Base-by-base conservation (phyloP, 2,329 filamentous ascomycete species). In the Ceratocystis alfenasii region DNA sequence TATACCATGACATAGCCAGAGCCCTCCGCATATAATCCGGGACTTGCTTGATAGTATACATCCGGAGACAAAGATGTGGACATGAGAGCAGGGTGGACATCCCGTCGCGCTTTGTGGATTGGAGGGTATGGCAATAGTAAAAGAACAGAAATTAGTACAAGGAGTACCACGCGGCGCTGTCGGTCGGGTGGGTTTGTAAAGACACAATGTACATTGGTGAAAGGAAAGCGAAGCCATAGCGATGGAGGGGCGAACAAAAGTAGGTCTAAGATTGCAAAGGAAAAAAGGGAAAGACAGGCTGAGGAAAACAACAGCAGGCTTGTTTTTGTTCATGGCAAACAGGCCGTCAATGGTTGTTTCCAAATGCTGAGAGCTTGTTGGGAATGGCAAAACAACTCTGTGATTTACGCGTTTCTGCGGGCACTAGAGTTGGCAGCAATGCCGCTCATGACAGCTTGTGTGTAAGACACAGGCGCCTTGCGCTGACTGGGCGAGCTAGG, bases 401-500 rank as follows among this genome's bases (percentile, higher is more conserved):
- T 15, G 63, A 33, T 65, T 59, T 59, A 59, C 55, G 55, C 55
- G 28, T 59, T 59, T 59, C 55, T 59, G 55, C 55, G 55, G 28
- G 55, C 59, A 44, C 33, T 62, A 25, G 59, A 45, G 59, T 62
- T 45, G 20, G 33, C 59, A 41, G 59, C 33, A 20, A 62, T 25
- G 33, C 59, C 59, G 33, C 44, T 62, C 33, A 44, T 28, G 36
- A 44, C 59, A 62, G 55, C 55, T 28, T 59, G 55, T n/a, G 55
- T 59, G 25, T 59, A 59, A 3, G 55, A 59, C 28, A 45, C 50
- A 8, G 22, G 15, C n/a, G 55, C 28, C 33, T 46, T 65, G 28
- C 61, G 25, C 41, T 36, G 44, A 6, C 61, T 41, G 57, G 28
- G 46, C 48, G 25, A 60, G 72, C 88, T 88, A 48, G 83, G 83